Conservation (phyloP, 2,329 filamentous ascomycete genomes). For the Cytospora piceae region DNA sequence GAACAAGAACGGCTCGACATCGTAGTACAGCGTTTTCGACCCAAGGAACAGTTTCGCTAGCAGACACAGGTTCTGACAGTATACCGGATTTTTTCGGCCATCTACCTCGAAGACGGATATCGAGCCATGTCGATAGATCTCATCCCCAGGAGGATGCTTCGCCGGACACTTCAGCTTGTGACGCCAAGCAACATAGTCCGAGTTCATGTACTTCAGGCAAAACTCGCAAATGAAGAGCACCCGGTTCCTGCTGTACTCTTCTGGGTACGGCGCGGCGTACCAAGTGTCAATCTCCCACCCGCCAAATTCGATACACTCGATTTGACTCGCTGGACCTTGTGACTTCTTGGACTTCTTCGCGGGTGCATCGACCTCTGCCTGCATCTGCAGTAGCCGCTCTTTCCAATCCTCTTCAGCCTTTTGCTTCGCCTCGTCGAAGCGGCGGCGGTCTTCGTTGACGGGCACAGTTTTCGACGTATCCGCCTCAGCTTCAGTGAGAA, state of each 20-base stretch:
- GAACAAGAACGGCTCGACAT: constrained; percentile 95
- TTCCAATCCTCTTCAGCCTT: constrained; percentile 94
- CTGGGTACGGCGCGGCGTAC: constrained; percentile 97
- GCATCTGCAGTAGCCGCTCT: constrained; percentile 60
- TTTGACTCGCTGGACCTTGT: constrained; percentile 88
- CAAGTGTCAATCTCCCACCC: constrained; percentile 98
- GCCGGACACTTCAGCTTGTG: constrained; percentile 97
- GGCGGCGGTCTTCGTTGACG: constrained; percentile 75
- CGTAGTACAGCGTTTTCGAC: constrained; percentile 97
- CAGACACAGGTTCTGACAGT: constrained; percentile 96
- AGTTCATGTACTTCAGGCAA: constrained; percentile 99
- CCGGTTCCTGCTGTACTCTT: constrained; percentile 95
- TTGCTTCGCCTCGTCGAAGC: constrained; percentile 87
- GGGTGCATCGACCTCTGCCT: constrained; percentile 66
- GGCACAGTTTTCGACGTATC: constrained; percentile 91
- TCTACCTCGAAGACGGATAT: constrained; percentile 98
- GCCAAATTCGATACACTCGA: constrained; percentile 98
- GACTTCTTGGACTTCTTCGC: constrained; percentile 72
- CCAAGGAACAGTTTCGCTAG: constrained; percentile 97
- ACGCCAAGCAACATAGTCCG: constrained; percentile 95
- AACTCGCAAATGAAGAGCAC: constrained; percentile 99
- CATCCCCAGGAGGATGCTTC: constrained; percentile 95
- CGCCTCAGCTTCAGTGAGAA: constrained; percentile 84
- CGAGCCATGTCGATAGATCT: constrained; percentile 91
- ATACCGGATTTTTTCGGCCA: constrained; percentile 95